Evolutionary conservation across 2,329 filamentous ascomycete species (phyloP).

Genomic region (Talaromyces albobiverticillius): DNA sequence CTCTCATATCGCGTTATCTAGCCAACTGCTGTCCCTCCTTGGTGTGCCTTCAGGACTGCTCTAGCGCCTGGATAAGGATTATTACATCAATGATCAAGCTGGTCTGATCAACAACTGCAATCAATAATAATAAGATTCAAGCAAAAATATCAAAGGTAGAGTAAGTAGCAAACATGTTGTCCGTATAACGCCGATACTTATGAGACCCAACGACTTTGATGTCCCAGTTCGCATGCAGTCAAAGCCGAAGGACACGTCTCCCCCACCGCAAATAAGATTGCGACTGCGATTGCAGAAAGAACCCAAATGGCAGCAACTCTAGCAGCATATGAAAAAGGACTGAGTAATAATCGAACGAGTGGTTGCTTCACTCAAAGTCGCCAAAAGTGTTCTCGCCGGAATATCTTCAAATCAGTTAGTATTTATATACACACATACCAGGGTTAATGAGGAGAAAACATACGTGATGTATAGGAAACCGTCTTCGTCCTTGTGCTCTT

Average conservation of each 20-base stretch:
- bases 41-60: no score
- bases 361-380: slow-evolving; percentile 29
- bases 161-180: slow-evolving; percentile 5
- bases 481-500: slow-evolving; percentile 90
- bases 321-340: not conserved
- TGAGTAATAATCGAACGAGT: not conserved
- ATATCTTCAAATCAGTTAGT: slow-evolving; percentile 56
- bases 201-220: slow-evolving; percentile 5
- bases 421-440: not conserved
- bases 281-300: not conserved
- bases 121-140: not conserved
- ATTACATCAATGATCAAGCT: no score
- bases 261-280: not conserved
- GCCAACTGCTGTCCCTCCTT: no score
- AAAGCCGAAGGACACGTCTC: no score
- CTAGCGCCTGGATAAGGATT: no score
- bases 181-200: slow-evolving; percentile 16
- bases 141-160: not conserved
- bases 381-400: slow-evolving; percentile 99
- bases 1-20: no score
- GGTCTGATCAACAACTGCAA: no score
- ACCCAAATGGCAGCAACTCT: slow-evolving; percentile 4
- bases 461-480: slow-evolving; percentile 98
- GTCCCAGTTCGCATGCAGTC: not conserved
- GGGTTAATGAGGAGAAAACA: slow-evolving; percentile 30